These are phyloP conservation scores for Euphrasia confusa DNA, from an alignment of 257 asterid species.

Conservation along the genomic window DNA sequence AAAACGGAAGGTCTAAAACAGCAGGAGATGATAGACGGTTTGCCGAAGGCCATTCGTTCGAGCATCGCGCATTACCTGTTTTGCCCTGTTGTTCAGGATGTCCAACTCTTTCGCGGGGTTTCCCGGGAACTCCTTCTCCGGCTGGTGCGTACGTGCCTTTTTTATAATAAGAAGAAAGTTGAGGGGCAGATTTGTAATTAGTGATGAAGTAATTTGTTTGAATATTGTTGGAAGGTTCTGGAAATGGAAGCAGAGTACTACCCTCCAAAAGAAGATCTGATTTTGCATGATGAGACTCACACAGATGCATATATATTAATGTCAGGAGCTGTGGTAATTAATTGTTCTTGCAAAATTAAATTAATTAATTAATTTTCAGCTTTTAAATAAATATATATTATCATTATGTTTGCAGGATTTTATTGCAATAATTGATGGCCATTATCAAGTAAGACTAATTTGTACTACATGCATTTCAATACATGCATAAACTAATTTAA, in stretches of 20 bases:
- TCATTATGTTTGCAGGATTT: slow-evolving; percentile 33
- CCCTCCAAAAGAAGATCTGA: slow-evolving; percentile 46
- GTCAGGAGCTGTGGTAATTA: slow-evolving; percentile 44
- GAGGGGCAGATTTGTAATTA: slow-evolving; percentile 1
- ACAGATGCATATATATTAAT: slow-evolving; percentile 40
- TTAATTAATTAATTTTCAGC: neutral
- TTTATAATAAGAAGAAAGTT: neutral
- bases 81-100: slow-evolving; percentile 42
- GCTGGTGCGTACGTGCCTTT: slow-evolving; percentile 36
- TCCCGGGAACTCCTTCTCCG: slow-evolving; percentile 59
- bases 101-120: slow-evolving; percentile 50
- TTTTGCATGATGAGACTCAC: slow-evolving; percentile 38
- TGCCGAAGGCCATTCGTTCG: slow-evolving; percentile 70
- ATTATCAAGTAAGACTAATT: slow-evolving; percentile 35
- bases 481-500: neutral
- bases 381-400: neutral
- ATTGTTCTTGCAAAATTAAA: no score
- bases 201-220: neutral
- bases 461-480: neutral
- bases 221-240: slow-evolving; percentile 46
- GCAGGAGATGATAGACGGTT: slow-evolving; percentile 48
- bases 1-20: slow-evolving; percentile 63
- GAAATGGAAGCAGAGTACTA: slow-evolving; percentile 52
- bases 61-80: slow-evolving; percentile 61
- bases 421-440: slow-evolving; percentile 38